Evolutionary conservation across 2,329 filamentous ascomycete species (phyloP).

Genomic region (Talaromyces sp.): DNA sequence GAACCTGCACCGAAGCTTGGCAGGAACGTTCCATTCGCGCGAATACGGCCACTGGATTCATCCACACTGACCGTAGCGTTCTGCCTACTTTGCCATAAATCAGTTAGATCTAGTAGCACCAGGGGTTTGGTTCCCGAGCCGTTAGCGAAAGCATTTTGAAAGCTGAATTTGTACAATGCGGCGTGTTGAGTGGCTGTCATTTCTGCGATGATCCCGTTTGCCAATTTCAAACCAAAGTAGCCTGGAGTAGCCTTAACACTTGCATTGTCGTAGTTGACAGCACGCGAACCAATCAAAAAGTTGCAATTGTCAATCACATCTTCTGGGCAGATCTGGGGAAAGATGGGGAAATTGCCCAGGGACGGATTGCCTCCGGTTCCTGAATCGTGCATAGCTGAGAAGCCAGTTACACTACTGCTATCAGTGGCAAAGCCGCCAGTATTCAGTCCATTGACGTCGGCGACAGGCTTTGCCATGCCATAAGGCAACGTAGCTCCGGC

Average conservation of each 20-base stretch:
- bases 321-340: slow-evolving; percentile 58
- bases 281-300: slow-evolving; percentile 51
- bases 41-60: slow-evolving; percentile 51
- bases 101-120: slow-evolving; percentile 58
- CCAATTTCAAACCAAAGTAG: slow-evolving; percentile 56
- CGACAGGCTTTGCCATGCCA: slow-evolving; percentile 50
- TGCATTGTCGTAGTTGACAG: slow-evolving; percentile 43
- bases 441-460: slow-evolving; percentile 48
- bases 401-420: slow-evolving; percentile 46
- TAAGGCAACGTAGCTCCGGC: slow-evolving; percentile 44
- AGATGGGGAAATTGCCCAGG: slow-evolving; percentile 65
- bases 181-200: slow-evolving; percentile 60
- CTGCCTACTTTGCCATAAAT: slow-evolving; percentile 56
- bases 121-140: slow-evolving; percentile 45
- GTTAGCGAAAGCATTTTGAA: slow-evolving; percentile 37
- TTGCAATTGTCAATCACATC: slow-evolving; percentile 57
- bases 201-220: slow-evolving; percentile 53
- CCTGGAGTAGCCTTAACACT: slow-evolving; percentile 55
- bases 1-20: slow-evolving; percentile 59
- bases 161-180: slow-evolving; percentile 60
- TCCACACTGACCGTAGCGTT: slow-evolving; percentile 55
- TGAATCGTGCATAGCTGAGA: slow-evolving; percentile 44
- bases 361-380: slow-evolving; percentile 52
- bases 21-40: slow-evolving; percentile 53
- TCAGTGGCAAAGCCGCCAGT: slow-evolving; percentile 52